Base-by-base conservation (phyloP, 176 grass and related monocot species). In the Triticum aestivum region DNA sequence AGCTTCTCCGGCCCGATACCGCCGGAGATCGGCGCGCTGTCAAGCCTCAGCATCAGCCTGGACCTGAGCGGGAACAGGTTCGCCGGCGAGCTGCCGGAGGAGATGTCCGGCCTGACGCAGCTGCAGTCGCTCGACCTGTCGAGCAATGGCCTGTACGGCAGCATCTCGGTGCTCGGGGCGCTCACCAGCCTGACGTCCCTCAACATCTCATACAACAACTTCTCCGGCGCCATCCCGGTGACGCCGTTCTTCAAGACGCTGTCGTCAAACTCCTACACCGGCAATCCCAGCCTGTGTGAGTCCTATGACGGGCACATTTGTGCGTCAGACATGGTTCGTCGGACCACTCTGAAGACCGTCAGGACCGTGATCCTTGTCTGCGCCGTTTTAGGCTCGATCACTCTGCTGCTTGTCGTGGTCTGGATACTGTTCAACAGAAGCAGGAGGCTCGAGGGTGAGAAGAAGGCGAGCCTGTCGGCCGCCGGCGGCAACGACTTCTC, bases 131-230 rank as follows among this genome's bases (percentile, higher is more conserved):
- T 99, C 11, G 92, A 99, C 87, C 89, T 99, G 18, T 94, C 97
- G 0, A 93, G 71, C 81, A 99, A 99, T 39, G 77, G 78, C 63
- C 82, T 99, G 17, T 88, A 88, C 14, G 97, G 97, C 18, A 75
- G 88, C 77, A 96, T 99, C 85, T 72, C 86, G 0, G 97, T 94
- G 42, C 85, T 99, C 29, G 86, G 90, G 18, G 35, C 44, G 29
- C 93, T 99, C 71, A 93, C 92, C 41, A 99, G 97, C 74, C 87
- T 99, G 66, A 90, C 94, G 27, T 94, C 87, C 35, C 90, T 99
- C 67, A 93, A 99, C 88, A 93, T 99, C 75, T 99, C 97, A 0
- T 91, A 87, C 86, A 99, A 99, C 76, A 99, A 99, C 80, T 99
- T 99, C 90, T 99, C 94, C 7, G 94, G 97, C 4, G 94, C 97